A percentile compares a stretch with the other conserved stretches of the same genome.
Conservation (phyloP, 2,329 filamentous ascomycete species). For the Neopestalotiopsis sp. region DNA sequence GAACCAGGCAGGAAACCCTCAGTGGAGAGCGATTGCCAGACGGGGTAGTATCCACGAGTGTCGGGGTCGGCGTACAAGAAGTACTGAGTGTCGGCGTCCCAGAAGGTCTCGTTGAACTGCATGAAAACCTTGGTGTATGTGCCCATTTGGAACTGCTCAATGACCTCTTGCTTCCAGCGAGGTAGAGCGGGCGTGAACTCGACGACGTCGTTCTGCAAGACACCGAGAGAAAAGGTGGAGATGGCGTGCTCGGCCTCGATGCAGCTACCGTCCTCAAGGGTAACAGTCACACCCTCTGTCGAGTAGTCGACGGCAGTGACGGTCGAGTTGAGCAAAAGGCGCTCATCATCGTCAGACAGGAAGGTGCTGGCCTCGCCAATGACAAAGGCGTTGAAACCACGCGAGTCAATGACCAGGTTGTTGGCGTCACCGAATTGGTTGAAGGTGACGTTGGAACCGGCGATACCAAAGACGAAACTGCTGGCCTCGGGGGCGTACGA, state of each 20-base stretch:
- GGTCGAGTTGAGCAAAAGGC: conserved; percentile 62
- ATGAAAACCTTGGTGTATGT: conserved; percentile 78
- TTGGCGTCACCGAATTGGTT: conserved; percentile 66
- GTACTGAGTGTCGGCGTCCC: conserved; percentile 54
- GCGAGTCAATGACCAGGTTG: conserved; percentile 64
- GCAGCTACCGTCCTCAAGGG: conserved; percentile 47
- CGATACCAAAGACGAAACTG: conserved; percentile 60
- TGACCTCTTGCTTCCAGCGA: conserved; percentile 67
- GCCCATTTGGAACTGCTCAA: conserved; percentile 69
- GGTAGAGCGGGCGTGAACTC: conserved; percentile 64
- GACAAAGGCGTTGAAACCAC: conserved; percentile 65
- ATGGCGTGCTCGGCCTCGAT: conserved; percentile 51
- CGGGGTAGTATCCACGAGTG: conserved; percentile 52
- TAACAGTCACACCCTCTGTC: conserved; percentile 55
- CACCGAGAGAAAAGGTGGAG: conserved; percentile 71
- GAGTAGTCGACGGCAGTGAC: conserved; percentile 61
- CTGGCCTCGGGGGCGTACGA: conserved; percentile 61
- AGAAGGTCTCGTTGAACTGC: conserved; percentile 72
- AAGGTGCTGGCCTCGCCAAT: conserved; percentile 63
- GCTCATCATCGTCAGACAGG: conserved; percentile 56
- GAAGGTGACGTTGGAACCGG: conserved; percentile 65
- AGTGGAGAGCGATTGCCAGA: conserved; percentile 67
- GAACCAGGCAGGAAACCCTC: conserved; percentile 64
- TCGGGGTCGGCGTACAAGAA: conserved; percentile 51
- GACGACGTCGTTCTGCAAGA: conserved; percentile 66